These are phyloP conservation scores for Ceratocystis cubensis DNA, from an alignment of 2,329 filamentous ascomycete genomes.

Conservation along the genomic window DNA sequence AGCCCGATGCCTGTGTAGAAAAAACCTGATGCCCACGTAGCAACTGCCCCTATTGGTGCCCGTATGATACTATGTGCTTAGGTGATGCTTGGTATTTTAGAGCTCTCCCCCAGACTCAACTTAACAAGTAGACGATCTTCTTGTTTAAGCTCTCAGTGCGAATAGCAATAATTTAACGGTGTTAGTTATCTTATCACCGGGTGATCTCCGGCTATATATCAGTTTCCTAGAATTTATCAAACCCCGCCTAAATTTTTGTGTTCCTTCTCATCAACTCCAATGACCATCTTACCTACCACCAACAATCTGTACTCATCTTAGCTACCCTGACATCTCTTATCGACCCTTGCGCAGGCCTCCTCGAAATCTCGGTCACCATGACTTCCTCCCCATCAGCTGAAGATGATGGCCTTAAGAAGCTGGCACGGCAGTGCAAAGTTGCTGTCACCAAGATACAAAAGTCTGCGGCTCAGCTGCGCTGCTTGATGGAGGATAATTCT, in stretches of 20 bases:
- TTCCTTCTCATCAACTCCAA: no score
- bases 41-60: no score
- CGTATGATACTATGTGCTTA: background rate
- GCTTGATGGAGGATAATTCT: no score
- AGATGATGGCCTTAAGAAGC: no score
- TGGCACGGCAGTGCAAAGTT: no score
- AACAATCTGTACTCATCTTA: background rate
- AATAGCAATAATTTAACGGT: slow-evolving; percentile 4
- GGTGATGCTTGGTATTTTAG: background rate
- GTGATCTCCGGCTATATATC: background rate
- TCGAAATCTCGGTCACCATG: background rate
- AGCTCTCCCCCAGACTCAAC: slow-evolving; percentile 9
- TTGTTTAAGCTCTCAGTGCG: slow-evolving; percentile 13
- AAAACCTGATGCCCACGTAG: no score
- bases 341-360: background rate
- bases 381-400: background rate
- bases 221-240: background rate
- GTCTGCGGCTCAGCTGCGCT: no score
- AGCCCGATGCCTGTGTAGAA: no score
- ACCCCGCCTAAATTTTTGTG: background rate
- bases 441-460: no score
- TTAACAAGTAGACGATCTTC: slow-evolving; percentile 22
- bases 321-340: background rate
- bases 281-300: no score
- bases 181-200: background rate